phyloP scores from a whole-genome alignment of 805 yeast genomes.

The Wickerhamiella occidentalis region DNA sequence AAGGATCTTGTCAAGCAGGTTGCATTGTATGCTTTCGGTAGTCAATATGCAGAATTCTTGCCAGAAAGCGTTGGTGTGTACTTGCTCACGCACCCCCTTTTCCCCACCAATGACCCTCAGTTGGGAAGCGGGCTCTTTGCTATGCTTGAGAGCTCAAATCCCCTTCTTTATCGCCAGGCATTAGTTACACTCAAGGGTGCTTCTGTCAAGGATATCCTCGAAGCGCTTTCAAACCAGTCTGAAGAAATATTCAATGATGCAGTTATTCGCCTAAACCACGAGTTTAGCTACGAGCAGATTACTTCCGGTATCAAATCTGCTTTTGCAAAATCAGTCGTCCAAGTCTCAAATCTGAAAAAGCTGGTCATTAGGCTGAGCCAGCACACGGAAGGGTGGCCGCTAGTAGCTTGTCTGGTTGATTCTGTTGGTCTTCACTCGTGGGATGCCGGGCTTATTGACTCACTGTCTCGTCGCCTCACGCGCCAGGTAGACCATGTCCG shows the following conservation, averaged over 20 bases:
- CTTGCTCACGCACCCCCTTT: slow-evolving; percentile 75
- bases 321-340: slow-evolving; percentile 13
- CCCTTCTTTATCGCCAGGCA: slow-evolving; percentile 68
- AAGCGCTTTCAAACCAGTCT: slow-evolving; percentile 44
- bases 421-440: slow-evolving; percentile 62
- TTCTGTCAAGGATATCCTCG: slow-evolving; percentile 48
- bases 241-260: slow-evolving; percentile 58
- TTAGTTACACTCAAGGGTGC: slow-evolving; percentile 66
- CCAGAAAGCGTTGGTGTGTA: slow-evolving; percentile 56
- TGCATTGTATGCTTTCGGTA: slow-evolving; percentile 33
- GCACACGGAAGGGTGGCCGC: slow-evolving; percentile 43
- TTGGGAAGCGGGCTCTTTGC: slow-evolving; percentile 37
- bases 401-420: slow-evolving; percentile 56
- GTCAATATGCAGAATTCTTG: slow-evolving; percentile 19
- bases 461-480: slow-evolving; percentile 36
- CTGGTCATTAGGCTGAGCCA: slow-evolving; percentile 35
- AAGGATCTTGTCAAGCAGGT: slow-evolving; percentile 39
- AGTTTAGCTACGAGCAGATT: slow-evolving; percentile 41
- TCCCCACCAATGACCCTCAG: slow-evolving; percentile 42
- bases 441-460: slow-evolving; percentile 39
- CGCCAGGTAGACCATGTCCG: slow-evolving; percentile 34
- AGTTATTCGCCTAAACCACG: slow-evolving; percentile 52
- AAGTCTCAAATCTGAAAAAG: slow-evolving; percentile 21
- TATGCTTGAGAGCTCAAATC: slow-evolving; percentile 37
- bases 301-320: slow-evolving; percentile 23